These are phyloP conservation scores for Mycena olivaceomarginata DNA, from an alignment of 768 basidiomycete species.

Conservation along the genomic window DNA sequence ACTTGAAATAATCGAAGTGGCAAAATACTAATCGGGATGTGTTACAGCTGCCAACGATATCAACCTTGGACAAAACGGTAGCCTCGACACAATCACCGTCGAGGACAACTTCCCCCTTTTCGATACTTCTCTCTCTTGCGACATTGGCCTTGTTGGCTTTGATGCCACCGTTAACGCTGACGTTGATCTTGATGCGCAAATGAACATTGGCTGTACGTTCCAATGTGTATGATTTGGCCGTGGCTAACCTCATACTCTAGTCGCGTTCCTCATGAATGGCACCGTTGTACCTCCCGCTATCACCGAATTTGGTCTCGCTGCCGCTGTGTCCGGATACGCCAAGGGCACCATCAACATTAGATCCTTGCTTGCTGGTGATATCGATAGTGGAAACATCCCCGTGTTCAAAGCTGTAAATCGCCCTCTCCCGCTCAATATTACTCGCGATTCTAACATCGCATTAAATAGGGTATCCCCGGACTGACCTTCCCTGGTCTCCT, in stretches of 20 bases:
- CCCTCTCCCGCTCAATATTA: conserved; percentile 3
- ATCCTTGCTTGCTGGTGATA: conserved; percentile 21
- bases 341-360: conserved; percentile 29
- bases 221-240: neutral
- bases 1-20: neutral
- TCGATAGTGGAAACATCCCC: conserved; percentile 28
- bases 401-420: conserved; percentile 17
- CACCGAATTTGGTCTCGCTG: conserved; percentile 12
- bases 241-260: conserved; percentile 8
- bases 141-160: conserved; percentile 16
- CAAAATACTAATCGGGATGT: neutral
- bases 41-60: conserved; percentile 14
- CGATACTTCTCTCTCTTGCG: conserved; percentile 11
- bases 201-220: conserved; percentile 23
- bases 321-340: conserved; percentile 24
- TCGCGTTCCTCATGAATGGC: conserved; percentile 24
- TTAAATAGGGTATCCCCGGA: conserved; percentile 18
- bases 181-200: conserved; percentile 25
- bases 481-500: conserved; percentile 15
- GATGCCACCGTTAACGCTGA: conserved; percentile 15
- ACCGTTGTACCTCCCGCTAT: conserved; percentile 26
- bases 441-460: neutral
- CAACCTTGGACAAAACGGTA: conserved; percentile 8
- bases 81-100: conserved; percentile 17
- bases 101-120: conserved; percentile 25